Conservation (phyloP, 257 asterid species). For the Eucommia ulmoides region DNA sequence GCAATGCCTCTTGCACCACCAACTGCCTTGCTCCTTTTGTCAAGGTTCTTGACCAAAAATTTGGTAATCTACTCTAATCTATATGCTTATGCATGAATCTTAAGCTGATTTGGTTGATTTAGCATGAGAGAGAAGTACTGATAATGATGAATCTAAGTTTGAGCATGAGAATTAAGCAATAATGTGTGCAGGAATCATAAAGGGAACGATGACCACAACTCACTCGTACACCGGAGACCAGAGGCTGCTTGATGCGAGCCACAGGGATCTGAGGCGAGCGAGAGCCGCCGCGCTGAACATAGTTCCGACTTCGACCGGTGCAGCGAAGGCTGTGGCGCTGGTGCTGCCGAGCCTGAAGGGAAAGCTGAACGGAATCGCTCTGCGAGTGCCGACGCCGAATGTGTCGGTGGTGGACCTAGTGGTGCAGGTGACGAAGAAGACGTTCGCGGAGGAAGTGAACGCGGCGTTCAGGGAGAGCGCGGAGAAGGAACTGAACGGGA, state of each 20-base stretch:
- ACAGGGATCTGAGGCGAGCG: constrained; percentile 93
- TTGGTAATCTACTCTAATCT: constrained; percentile 27
- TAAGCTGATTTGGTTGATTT: no score
- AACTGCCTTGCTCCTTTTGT: constrained; percentile 98
- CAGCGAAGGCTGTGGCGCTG: constrained; percentile 91
- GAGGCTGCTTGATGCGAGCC: constrained; percentile 95
- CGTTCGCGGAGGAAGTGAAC: constrained; percentile 91
- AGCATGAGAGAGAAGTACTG: no score
- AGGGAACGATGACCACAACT: constrained; percentile 99
- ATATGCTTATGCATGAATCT: neutral
- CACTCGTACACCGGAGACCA: constrained; percentile 99
- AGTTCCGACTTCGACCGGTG: constrained; percentile 93
- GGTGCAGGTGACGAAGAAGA: constrained; percentile 84
- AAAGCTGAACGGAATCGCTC: constrained; percentile 89
- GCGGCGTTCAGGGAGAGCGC: constrained; percentile 84
- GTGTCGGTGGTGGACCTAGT: constrained; percentile 92
- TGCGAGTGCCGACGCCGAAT: constrained; percentile 96
- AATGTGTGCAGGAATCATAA: constrained; percentile 54
- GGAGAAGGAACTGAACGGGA: constrained; percentile 63
- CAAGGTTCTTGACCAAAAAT: constrained; percentile 87
- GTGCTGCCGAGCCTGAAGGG: constrained; percentile 92
- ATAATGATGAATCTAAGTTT: no score
- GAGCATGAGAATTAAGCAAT: neutral
- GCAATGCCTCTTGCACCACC: constrained; percentile 98
- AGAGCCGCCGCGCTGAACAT: constrained; percentile 95